Percentiles rank a stretch among this genome's conserved stretches.
phyloP scores from a whole-genome alignment of 768 basidiomycete genomes.

The Hortiboletus flavorubellus region DNA sequence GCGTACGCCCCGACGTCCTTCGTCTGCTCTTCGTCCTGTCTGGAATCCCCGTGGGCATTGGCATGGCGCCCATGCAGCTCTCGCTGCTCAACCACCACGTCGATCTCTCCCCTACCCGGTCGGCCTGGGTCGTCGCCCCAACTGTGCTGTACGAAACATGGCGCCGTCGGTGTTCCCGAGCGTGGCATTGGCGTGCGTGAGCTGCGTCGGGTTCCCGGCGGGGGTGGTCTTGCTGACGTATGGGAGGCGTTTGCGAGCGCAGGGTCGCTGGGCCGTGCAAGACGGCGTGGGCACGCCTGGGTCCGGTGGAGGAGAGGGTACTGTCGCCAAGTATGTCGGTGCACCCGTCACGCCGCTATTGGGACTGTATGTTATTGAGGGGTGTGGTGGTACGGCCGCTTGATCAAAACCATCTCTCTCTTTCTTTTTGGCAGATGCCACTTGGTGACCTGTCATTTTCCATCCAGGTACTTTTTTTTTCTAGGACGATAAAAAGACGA shows the following conservation, averaged over 20 bases:
- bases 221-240: slow-evolving; percentile 19
- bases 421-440: background rate
- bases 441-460: background rate
- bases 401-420: background rate
- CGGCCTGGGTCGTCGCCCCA: slow-evolving; percentile 29
- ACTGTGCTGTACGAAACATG: slow-evolving; percentile 23
- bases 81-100: slow-evolving; percentile 30
- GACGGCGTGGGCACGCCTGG: slow-evolving; percentile 1
- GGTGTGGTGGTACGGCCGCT: slow-evolving; percentile 19
- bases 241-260: slow-evolving; percentile 20
- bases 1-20: slow-evolving; percentile 20
- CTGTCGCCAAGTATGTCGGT: background rate
- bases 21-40: slow-evolving; percentile 17
- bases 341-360: slow-evolving; percentile 14
- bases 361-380: slow-evolving; percentile 2
- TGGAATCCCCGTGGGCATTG: slow-evolving; percentile 27
- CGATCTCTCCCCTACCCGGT: slow-evolving; percentile 30
- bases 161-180: slow-evolving; percentile 23
- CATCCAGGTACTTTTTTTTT: background rate
- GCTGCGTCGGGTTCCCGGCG: slow-evolving; percentile 24
- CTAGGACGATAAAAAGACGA: background rate
- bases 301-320: background rate
- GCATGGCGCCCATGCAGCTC: slow-evolving; percentile 29
- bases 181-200: slow-evolving; percentile 22
- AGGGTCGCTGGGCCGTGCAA: slow-evolving; percentile 27